Base-by-base conservation (phyloP, 2,329 filamentous ascomycete genomes). In the Cladophialophora yegresii region DNA sequence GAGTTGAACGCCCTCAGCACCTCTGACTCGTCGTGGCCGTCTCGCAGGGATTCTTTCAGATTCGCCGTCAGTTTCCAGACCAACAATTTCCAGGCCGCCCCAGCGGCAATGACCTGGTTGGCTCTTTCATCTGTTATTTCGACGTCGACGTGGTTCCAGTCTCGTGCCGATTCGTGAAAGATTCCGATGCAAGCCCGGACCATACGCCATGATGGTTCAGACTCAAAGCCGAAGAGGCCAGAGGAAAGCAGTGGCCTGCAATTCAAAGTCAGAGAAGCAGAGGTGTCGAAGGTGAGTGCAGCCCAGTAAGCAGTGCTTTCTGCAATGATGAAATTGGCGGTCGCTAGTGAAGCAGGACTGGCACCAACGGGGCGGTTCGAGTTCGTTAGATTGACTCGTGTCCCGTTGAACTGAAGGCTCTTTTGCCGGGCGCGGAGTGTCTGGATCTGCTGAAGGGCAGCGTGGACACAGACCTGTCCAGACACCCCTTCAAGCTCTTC, bases 221-320 rank as follows among this genome's bases (percentile, higher is more conserved):
- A 61, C 32, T 73, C 72, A 54, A 68, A 73, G 4, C 72, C 72
- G 9, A 73, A 65, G 1, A 80, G 68, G 0, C 77, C 77, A 1
- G 77, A 78, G 0, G 77, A 79, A 3, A 79, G 72, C 0, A 78
- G 61, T 0, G 78, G 73, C 4, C 76, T 73, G 8, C 75, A 77
- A 33, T 78, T 78, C 12, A 79, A 70, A 0, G 77, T 79, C 5
- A 80, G 62, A 1, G 78, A 79, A 0, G 77, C 76, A 0, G 77
- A 79, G 0, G 78, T 80, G 49, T 80, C 78, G 30, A 79, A 80
- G 0, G 77, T 78, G 4, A 80, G 60, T 3, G 78, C 78, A 0
- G 77, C 76, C 78, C 78, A 80, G 61, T 79, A 79, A 0, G 74
- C 76, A 16, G 72, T 77, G 57, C 74, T 79, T 64, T 80, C 78